Base-by-base conservation (phyloP, 345 rosid species). In the Boechera stricta region DNA sequence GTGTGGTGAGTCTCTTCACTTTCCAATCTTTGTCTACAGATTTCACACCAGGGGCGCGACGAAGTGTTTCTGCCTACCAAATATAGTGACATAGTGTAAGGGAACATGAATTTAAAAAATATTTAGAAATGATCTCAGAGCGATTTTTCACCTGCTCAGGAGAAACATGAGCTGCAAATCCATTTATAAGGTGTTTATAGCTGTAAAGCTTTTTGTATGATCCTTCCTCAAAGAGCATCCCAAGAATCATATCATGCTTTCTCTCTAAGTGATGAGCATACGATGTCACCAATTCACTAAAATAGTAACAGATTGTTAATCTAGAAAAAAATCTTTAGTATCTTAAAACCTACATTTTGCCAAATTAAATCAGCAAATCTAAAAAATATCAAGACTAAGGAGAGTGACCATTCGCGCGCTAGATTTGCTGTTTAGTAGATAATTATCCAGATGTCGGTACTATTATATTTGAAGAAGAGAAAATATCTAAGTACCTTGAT, bases 21-120 rank as follows among this genome's bases (percentile, higher is more conserved):
- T 93, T 96, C 99, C 98, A 96, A 79, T 96, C 99, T 84, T 88
- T 88, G 81, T 84, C 87, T 75, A 96, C 94, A 54, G 93, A 93
- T 80, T 82, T 96, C 79, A 96, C 95, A 62, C 89, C 89, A 44
- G 96, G 85, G 56, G 89, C 81, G 66, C 63, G 92, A 79, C 93
- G 85, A 73, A 96, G 86, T 79, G 84, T 87, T 87, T 90, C 96
- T 82, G 90, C 99, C 99, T 95, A 90, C 81, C 84, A 88, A 83
- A 85, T 69, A 10, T 56, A 80, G 82, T 67, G 82, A 71, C 79
- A 78, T 44, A 77, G 62, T 32, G 87, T 83, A 77, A 89, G 86
- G 71, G 69, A 49, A 86, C 63, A 72, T 32, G 45, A 72, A 74
- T 5, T 21, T 6, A 45, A 56, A 16, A 77, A 31, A 1, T 36